Evolutionary conservation across 2,329 filamentous ascomycete genomes (phyloP).

Genomic region (Myriosclerotinia scirpicola): DNA sequence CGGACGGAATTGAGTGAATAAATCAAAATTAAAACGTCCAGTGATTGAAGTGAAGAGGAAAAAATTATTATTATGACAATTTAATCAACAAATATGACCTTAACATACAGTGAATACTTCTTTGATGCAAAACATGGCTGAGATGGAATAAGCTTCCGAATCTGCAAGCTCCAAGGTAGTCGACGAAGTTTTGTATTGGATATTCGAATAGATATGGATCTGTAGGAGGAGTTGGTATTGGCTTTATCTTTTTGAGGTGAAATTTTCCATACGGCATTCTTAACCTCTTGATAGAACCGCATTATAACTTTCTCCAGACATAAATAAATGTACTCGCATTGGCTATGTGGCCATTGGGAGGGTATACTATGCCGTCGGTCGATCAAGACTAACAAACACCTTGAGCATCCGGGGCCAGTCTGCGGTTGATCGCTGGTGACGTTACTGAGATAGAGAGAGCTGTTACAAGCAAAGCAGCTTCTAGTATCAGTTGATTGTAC

Average conservation of each 20-base stretch:
- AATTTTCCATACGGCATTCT: background rate
- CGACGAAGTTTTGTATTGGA: background rate
- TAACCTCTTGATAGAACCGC: background rate
- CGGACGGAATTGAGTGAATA: background rate
- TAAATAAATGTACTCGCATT: background rate
- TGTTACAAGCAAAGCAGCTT: background rate
- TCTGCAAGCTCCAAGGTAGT: background rate
- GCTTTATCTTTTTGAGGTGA: background rate
- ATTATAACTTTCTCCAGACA: background rate
- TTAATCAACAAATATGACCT: background rate
- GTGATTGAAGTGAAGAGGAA: background rate
- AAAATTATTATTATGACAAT: background rate
- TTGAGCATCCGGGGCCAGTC: background rate
- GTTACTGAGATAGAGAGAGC: background rate
- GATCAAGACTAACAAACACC: background rate
- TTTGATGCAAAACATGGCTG: background rate
- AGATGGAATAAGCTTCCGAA: background rate
- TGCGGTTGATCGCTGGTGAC: background rate
- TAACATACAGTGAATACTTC: too few species aligned
- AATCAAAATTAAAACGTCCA: background rate
- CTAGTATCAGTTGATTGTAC: background rate
- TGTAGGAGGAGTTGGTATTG: background rate
- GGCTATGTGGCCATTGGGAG: background rate
- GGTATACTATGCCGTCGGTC: background rate
- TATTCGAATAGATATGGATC: background rate